These are phyloP conservation scores for Fusarium algeriense DNA, from an alignment of 2,329 filamentous ascomycete genomes.

Conservation along the genomic window DNA sequence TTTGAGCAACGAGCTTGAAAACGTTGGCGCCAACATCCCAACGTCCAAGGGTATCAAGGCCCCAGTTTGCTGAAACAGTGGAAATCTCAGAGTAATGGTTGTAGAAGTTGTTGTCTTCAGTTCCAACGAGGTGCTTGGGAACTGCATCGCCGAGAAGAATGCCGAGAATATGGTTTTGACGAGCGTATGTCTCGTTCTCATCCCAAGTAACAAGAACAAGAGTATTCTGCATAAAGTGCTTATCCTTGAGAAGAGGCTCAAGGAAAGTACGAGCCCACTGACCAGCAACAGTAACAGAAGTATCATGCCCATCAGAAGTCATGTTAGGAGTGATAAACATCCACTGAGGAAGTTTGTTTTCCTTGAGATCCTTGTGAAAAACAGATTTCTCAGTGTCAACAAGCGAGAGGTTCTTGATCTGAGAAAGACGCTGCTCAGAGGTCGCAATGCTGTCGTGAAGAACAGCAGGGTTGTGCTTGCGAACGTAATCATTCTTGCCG, in stretches of 20 bases:
- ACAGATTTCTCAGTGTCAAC: slow-evolving; percentile 58
- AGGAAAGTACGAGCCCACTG: slow-evolving; percentile 77
- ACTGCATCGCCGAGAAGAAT: slow-evolving; percentile 82
- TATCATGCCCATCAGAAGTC: slow-evolving; percentile 82
- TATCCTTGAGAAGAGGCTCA: slow-evolving; percentile 75
- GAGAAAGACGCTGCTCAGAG: slow-evolving; percentile 69
- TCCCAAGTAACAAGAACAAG: slow-evolving; percentile 84
- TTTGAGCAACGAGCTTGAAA: slow-evolving; percentile 69
- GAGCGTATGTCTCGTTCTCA: slow-evolving; percentile 77
- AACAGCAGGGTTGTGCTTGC: slow-evolving; percentile 81
- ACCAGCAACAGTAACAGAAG: slow-evolving; percentile 75
- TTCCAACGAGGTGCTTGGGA: slow-evolving; percentile 72
- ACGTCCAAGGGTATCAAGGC: slow-evolving; percentile 75
- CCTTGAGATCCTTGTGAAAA: slow-evolving; percentile 76
- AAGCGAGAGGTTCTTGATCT: slow-evolving; percentile 77
- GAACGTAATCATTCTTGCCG: slow-evolving; percentile 80
- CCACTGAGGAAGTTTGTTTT: slow-evolving; percentile 76
- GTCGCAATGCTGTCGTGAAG: slow-evolving; percentile 74
- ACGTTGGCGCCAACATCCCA: slow-evolving; percentile 81
- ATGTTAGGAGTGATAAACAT: slow-evolving; percentile 80
- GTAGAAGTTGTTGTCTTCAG: slow-evolving; percentile 77
- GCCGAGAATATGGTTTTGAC: slow-evolving; percentile 76
- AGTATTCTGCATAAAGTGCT: slow-evolving; percentile 80
- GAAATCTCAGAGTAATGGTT: slow-evolving; percentile 78
- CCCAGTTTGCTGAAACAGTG: slow-evolving; percentile 78